Conservation (phyloP, 1,139 yeast genomes). For the Chernovozyma sophiae-reginae region DNA sequence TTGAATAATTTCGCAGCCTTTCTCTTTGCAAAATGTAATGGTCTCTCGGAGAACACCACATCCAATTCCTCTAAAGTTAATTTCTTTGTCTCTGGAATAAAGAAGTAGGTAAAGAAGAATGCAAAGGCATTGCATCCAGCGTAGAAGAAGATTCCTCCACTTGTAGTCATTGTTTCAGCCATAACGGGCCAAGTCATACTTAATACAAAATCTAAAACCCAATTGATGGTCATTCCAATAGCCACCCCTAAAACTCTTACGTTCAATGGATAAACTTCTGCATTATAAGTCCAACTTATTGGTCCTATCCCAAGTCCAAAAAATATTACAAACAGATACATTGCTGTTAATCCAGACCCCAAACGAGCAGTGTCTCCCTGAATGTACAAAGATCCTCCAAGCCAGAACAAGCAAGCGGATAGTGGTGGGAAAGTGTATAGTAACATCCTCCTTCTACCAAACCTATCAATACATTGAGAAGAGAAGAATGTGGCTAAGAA, state of each 20-base stretch:
- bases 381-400: slow-evolving; percentile 4
- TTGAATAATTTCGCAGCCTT: neutral
- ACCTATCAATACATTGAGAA: slow-evolving; percentile 7
- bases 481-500: slow-evolving; percentile 8
- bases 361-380: slow-evolving; percentile 1
- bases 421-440: slow-evolving; percentile 7
- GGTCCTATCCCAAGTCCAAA: slow-evolving; percentile 9
- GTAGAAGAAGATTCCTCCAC: slow-evolving; percentile 10
- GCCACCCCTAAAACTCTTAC: slow-evolving; percentile 4
- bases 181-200: slow-evolving; percentile 8
- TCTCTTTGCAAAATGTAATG: neutral
- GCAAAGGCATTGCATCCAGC: slow-evolving; percentile 8
- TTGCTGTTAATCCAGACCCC: slow-evolving; percentile 5
- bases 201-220: slow-evolving; percentile 7
- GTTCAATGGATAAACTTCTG: slow-evolving; percentile 7
- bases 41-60: neutral
- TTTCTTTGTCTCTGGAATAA: slow-evolving; percentile 10
- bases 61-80: slow-evolving; percentile 10
- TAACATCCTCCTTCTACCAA: slow-evolving; percentile 8
- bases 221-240: slow-evolving; percentile 6
- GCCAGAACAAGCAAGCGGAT: slow-evolving; percentile 7
- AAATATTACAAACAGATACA: slow-evolving; percentile 6
- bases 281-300: slow-evolving; percentile 7
- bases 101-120: slow-evolving; percentile 5
- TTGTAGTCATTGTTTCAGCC: slow-evolving; percentile 5